phyloP scores from a whole-genome alignment of 768 basidiomycete genomes.

The Boletus subparvulus region DNA sequence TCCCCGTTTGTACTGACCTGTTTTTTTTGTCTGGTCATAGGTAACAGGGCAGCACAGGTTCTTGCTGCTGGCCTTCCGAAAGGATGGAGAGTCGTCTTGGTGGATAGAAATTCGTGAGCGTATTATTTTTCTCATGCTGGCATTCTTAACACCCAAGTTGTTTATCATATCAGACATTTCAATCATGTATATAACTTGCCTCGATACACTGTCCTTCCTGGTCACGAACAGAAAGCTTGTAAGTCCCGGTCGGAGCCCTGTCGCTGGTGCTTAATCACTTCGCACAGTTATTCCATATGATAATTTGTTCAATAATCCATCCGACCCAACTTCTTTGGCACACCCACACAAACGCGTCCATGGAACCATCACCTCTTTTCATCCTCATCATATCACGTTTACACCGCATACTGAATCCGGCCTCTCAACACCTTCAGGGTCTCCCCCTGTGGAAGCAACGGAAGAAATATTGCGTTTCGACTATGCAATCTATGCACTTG shows the following conservation, averaged over 20 bases:
- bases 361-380: constrained; percentile 44
- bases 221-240: constrained; percentile 69
- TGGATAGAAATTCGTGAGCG: constrained; percentile 60
- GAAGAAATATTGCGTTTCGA: constrained; percentile 45
- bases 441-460: background rate
- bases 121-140: background rate
- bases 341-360: constrained; percentile 40
- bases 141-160: background rate
- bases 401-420: background rate
- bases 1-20: background rate
- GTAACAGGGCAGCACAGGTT: constrained; percentile 48
- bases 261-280: background rate
- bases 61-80: constrained; percentile 49
- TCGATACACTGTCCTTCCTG: constrained; percentile 54
- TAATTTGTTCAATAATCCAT: constrained; percentile 41
- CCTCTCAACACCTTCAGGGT: background rate
- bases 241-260: constrained; percentile 12
- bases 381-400: constrained; percentile 38
- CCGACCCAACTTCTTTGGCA: background rate
- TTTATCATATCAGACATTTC: constrained; percentile 37
- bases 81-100: constrained; percentile 54
- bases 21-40: constrained; percentile 25
- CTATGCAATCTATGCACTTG: constrained; percentile 60
- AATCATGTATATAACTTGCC: constrained; percentile 62
- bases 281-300: constrained; percentile 52